A percentile compares a stretch with the other conserved stretches of the same genome.
These are phyloP conservation scores for Epichloe bromicola DNA, from an alignment of 2,329 filamentous ascomycete species.

Conservation along the genomic window DNA sequence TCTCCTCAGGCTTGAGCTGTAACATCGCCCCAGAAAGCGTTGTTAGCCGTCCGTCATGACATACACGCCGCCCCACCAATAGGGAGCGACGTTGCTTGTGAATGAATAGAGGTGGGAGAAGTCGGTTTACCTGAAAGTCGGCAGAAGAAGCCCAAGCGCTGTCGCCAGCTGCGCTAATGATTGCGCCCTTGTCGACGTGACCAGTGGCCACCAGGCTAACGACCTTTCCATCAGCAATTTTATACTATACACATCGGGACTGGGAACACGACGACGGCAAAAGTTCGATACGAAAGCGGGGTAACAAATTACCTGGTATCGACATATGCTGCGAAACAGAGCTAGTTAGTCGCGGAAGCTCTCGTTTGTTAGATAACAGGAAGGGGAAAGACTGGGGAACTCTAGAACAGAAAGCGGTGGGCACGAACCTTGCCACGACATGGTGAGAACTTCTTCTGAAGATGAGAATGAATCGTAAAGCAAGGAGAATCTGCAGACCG, in stretches of 20 bases:
- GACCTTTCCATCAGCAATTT: constrained; percentile 9
- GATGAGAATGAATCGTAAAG: neutral
- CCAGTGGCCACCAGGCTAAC: constrained; percentile 67
- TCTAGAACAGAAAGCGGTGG: neutral
- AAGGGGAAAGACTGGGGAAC: constrained; percentile 16
- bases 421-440: constrained; percentile 62
- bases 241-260: neutral
- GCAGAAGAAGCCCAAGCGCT: constrained; percentile 63
- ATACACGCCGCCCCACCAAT: constrained; percentile 2
- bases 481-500: constrained; percentile 1
- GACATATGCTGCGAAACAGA: constrained; percentile 31
- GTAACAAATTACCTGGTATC: constrained; percentile 33
- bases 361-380: neutral
- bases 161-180: constrained; percentile 70
- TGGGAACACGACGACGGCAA: constrained; percentile 8
- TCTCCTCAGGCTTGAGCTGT: constrained; percentile 36
- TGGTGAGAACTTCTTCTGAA: constrained; percentile 23
- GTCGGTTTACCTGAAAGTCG: constrained; percentile 54
- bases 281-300: neutral
- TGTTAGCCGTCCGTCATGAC: neutral
- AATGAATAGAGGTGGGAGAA: constrained; percentile 13
- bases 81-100: neutral
- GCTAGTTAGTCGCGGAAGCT: constrained; percentile 8
- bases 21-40: neutral
- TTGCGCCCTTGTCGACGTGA: constrained; percentile 72